Conservation (phyloP, 208 protist genomes). For the Angomonas deanei region DNA sequence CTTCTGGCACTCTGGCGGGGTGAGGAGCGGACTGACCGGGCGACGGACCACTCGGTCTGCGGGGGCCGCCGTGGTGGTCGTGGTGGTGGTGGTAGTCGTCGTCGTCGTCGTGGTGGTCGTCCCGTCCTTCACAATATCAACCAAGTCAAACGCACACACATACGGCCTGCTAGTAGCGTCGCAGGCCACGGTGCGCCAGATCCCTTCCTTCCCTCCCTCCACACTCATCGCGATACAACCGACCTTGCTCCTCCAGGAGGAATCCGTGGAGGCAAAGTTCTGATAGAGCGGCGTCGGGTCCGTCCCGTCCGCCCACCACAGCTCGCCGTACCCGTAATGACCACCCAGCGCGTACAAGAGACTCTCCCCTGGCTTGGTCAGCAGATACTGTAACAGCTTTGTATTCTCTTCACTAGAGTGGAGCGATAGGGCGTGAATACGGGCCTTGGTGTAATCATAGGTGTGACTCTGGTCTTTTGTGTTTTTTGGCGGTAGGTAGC, state of each 20-base stretch:
- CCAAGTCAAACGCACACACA: constrained; percentile 32
- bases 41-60: not conserved
- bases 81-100: constrained; percentile 3
- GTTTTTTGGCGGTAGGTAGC: not conserved
- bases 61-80: constrained; percentile 3
- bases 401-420: constrained; percentile 23
- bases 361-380: not conserved
- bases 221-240: constrained; percentile 42
- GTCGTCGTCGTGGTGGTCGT: not conserved
- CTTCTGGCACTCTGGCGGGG: constrained; percentile 22
- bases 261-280: not conserved
- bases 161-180: constrained; percentile 19
- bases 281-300: not conserved
- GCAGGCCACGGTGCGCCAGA: constrained; percentile 37
- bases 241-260: constrained; percentile 23
- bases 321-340: constrained; percentile 20
- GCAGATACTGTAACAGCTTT: constrained; percentile 7
- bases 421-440: constrained; percentile 14
- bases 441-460: constrained; percentile 14
- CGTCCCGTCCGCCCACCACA: constrained; percentile 26
- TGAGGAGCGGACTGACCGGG: not conserved
- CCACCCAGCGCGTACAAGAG: constrained; percentile 18
- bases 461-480: too few species aligned
- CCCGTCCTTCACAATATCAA: not conserved
- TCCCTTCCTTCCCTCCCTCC: constrained; percentile 10